These are phyloP conservation scores for Trypethelium eluteriae DNA, from an alignment of 495 filamentous ascomycete genomes.

Conservation along the genomic window DNA sequence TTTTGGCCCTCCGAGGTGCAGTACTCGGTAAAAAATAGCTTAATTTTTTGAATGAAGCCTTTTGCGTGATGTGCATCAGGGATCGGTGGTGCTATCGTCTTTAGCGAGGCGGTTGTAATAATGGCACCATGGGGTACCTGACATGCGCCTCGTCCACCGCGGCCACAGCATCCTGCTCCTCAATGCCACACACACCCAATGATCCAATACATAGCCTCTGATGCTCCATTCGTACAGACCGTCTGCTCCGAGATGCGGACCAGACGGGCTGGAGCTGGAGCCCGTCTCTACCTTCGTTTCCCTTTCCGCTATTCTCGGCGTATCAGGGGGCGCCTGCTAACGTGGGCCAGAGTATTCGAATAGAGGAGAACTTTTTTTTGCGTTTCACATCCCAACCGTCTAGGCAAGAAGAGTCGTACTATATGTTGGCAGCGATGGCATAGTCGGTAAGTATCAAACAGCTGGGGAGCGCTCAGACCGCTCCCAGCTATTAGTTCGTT, in stretches of 20 bases:
- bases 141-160: background rate
- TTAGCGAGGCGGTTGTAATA: conserved; percentile 5
- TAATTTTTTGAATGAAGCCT: too few species aligned
- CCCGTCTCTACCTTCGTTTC: background rate
- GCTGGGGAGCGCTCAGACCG: background rate
- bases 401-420: background rate
- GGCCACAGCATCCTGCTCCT: background rate
- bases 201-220: background rate
- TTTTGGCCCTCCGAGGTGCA: background rate
- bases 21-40: too few species aligned
- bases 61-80: background rate
- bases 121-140: too few species aligned
- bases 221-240: background rate
- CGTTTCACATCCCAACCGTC: background rate
- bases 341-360: too few species aligned
- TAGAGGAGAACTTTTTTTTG: background rate
- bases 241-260: background rate
- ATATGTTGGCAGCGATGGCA: background rate
- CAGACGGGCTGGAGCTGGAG: background rate
- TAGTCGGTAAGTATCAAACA: background rate
- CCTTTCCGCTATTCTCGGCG: too few species aligned
- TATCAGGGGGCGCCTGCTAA: too few species aligned
- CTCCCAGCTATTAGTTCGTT: background rate
- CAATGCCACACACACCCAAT: too few species aligned
- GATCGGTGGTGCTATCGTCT: background rate